Evolutionary conservation across 208 protist genomes (phyloP).

Genomic region (Acanthamoeba polyphaga): DNA sequence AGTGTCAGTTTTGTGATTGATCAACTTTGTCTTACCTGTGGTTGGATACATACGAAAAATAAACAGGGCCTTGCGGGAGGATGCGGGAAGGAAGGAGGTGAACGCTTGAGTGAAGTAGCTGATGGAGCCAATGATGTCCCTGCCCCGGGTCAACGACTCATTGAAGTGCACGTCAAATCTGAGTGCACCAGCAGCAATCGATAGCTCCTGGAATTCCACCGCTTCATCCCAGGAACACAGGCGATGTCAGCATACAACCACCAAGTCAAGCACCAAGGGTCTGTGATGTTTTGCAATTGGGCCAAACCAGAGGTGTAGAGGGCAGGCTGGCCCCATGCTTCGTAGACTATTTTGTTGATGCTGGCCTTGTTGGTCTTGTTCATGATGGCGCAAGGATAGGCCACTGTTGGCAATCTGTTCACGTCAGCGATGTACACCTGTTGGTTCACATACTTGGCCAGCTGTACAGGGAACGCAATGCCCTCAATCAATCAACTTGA

Average conservation of each 20-base stretch:
- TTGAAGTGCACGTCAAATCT: slow-evolving; percentile 46
- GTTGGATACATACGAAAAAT: slow-evolving; percentile 3
- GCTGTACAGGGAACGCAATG: not conserved
- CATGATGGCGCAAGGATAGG: not conserved
- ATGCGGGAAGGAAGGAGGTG: not conserved
- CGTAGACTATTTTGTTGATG: not conserved
- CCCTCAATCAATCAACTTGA: too few relatives aligned
- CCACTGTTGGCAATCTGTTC: not conserved
- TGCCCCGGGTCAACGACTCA: slow-evolving; percentile 8
- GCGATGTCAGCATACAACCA: too few relatives aligned
- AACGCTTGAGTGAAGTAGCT: slow-evolving; percentile 56
- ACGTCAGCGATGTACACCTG: slow-evolving; percentile 21
- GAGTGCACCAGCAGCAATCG: not conserved
- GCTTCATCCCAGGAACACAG: not conserved
- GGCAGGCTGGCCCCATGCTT: not conserved
- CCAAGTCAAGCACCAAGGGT: too few relatives aligned
- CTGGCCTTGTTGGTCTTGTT: not conserved
- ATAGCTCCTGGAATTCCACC: slow-evolving; percentile 38
- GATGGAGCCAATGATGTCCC: slow-evolving; percentile 2
- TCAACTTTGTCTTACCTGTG: too few relatives aligned
- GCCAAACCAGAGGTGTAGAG: slow-evolving; percentile 7
- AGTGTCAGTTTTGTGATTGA: too few relatives aligned
- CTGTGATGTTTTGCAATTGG: too few relatives aligned
- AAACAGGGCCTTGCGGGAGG: slow-evolving; percentile 20
- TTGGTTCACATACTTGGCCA: slow-evolving; percentile 15